Conservation (phyloP, 345 rosid species). For the Heritiera littoralis region DNA sequence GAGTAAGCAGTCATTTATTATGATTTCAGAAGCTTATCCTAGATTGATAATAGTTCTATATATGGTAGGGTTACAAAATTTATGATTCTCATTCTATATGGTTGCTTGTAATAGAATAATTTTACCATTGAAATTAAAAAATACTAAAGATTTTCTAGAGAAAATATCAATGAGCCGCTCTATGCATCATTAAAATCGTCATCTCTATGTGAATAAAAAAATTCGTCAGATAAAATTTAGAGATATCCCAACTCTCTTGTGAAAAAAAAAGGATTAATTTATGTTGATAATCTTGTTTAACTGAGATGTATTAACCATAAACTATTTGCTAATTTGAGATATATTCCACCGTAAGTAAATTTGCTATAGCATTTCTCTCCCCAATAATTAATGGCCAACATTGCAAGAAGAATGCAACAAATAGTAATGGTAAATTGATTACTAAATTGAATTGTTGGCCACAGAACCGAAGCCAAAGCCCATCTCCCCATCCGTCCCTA, state of each 20-base stretch:
- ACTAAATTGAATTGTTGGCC: neutral
- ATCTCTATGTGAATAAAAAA: no score
- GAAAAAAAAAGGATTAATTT: no score
- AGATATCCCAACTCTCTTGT: no score
- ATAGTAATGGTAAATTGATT: neutral
- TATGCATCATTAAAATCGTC: no score
- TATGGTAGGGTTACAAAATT: neutral
- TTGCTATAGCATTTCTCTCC: neutral
- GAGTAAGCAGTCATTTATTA: neutral
- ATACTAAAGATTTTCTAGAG: no score
- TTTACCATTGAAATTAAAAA: neutral
- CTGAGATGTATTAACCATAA: no score
- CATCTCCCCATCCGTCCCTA: neutral
- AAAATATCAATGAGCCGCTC: no score
- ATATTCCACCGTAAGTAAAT: no score
- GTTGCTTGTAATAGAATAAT: no score
- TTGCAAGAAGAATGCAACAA: neutral
- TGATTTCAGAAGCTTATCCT: neutral
- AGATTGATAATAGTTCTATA: neutral
- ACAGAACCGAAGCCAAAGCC: neutral
- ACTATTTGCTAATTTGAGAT: no score
- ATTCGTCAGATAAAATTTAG: no score
- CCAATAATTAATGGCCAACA: neutral
- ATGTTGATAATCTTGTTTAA: no score
- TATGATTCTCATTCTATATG: neutral